These are phyloP conservation scores for Camellia sinensis DNA, from an alignment of 148 eudicot species.

Conservation along the genomic window DNA sequence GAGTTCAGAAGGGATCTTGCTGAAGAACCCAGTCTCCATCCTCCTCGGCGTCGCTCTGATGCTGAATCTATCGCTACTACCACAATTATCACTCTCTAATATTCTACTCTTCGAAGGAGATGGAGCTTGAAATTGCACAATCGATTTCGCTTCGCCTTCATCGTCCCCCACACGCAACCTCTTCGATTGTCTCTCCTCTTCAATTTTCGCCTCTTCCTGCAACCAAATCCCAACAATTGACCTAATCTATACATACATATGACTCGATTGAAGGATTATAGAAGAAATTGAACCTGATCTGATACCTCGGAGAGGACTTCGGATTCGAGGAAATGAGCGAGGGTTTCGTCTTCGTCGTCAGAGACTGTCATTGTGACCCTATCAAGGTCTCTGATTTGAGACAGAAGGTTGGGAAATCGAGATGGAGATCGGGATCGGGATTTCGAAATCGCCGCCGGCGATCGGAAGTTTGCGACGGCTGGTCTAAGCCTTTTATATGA, in stretches of 20 bases:
- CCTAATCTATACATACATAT: neutral
- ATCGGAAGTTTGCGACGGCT: slow-evolving; percentile 13
- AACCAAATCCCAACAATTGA: slow-evolving; percentile 2
- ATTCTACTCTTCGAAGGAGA: slow-evolving; percentile 20
- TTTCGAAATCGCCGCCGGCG: neutral
- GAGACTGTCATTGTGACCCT: slow-evolving; percentile 36
- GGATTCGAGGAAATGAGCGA: slow-evolving; percentile 85
- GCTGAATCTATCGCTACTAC: slow-evolving; percentile 10
- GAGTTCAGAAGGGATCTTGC: slow-evolving; percentile 86
- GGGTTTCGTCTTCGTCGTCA: slow-evolving; percentile 76
- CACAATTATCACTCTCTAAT: slow-evolving; percentile 14
- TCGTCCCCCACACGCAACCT: slow-evolving; percentile 45
- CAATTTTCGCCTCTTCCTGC: slow-evolving; percentile 34
- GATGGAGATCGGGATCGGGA: too few species aligned
- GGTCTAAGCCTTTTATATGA: neutral
- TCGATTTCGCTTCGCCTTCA: slow-evolving; percentile 19
- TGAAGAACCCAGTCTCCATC: slow-evolving; percentile 62
- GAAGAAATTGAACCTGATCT: slow-evolving; percentile 52
- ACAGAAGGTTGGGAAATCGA: too few species aligned
- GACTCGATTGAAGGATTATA: neutral
- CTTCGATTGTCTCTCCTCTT: slow-evolving; percentile 38
- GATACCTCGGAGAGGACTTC: slow-evolving; percentile 74
- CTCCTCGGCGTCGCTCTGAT: slow-evolving; percentile 21
- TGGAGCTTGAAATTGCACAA: slow-evolving; percentile 4
- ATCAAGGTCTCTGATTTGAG: neutral